A percentile compares a stretch with the other conserved stretches of the same genome.
These are phyloP conservation scores for Lupinus albus DNA, from an alignment of 306 rosid species.

Conservation along the genomic window DNA sequence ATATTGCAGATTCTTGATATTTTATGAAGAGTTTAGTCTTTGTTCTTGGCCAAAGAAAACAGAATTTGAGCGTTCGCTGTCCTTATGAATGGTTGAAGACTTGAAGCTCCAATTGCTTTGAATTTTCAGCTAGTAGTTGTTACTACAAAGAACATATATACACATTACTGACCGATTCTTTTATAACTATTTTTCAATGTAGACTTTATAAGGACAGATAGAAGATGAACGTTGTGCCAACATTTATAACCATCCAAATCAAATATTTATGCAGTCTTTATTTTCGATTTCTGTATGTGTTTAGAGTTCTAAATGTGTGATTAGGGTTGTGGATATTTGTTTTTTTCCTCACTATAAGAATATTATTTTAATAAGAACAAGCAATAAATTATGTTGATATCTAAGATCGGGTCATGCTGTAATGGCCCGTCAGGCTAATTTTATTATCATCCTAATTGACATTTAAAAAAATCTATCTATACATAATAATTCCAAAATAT, in stretches of 20 bases:
- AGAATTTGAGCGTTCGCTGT: conserved; percentile 38
- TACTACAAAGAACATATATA: background rate
- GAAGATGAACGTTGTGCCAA: too few species aligned
- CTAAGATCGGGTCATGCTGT: too few species aligned
- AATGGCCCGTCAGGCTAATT: too few species aligned
- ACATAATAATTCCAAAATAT: too few species aligned
- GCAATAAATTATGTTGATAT: too few species aligned
- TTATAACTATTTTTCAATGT: background rate
- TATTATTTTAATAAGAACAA: too few species aligned
- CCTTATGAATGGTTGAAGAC: conserved; percentile 25
- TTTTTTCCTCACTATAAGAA: too few species aligned
- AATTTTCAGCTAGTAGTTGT: conserved; percentile 29
- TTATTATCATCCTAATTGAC: too few species aligned
- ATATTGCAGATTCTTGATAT: conserved; percentile 84
- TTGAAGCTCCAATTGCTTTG: conserved; percentile 32
- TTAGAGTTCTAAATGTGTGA: too few species aligned
- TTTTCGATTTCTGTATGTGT: conserved; percentile 40
- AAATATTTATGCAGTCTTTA: conserved; percentile 64
- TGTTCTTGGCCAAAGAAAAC: conserved; percentile 34
- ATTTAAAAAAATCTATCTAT: too few species aligned
- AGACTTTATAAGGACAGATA: too few species aligned
- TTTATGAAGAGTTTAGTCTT: conserved; percentile 52
- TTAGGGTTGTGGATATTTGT: too few species aligned
- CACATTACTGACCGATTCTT: background rate
- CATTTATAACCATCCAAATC: conserved; percentile 72